A percentile compares a stretch with the other conserved stretches of the same genome.
Evolutionary conservation across 305 asterid species (phyloP).

Genomic region (Solanum hybrid): DNA sequence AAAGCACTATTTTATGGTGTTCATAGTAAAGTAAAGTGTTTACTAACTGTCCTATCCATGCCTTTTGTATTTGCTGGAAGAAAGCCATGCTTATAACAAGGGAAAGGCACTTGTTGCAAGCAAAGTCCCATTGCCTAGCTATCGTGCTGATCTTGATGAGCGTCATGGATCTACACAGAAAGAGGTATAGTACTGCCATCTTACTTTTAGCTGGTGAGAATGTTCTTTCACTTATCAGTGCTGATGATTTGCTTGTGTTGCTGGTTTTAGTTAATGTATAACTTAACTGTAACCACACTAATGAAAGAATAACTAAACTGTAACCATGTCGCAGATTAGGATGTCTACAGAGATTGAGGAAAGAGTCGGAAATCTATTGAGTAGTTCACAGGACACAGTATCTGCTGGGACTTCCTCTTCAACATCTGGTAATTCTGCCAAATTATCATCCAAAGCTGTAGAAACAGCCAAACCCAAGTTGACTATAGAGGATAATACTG

Average conservation of each 20-base stretch:
- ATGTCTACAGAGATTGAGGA: slow-evolving; percentile 79
- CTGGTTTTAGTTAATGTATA: neutral
- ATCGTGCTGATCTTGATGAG: slow-evolving; percentile 97
- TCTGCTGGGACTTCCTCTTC: slow-evolving; percentile 31
- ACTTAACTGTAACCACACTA: neutral
- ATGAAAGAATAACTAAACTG: slow-evolving; percentile 1
- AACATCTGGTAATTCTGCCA: slow-evolving; percentile 33
- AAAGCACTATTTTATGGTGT: neutral
- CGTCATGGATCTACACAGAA: slow-evolving; percentile 76
- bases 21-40: neutral
- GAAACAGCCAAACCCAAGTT: slow-evolving; percentile 24
- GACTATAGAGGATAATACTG: slow-evolving; percentile 27
- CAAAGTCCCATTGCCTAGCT: slow-evolving; percentile 83
- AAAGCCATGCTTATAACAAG: slow-evolving; percentile 83
- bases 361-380: slow-evolving; percentile 66
- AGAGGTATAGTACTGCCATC: slow-evolving; percentile 38
- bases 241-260: slow-evolving; percentile 9
- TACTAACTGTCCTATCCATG: slow-evolving; percentile 18
- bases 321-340: slow-evolving; percentile 42
- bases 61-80: slow-evolving; percentile 55
- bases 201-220: neutral
- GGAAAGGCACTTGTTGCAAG: slow-evolving; percentile 93
- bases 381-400: slow-evolving; percentile 32
- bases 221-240: slow-evolving; percentile 1
- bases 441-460: slow-evolving; percentile 31